Evolutionary conservation across 129 eudicot species (phyloP), one percentile per base, ranked within the genome.

Genomic region (Artemisia tridentata): DNA sequence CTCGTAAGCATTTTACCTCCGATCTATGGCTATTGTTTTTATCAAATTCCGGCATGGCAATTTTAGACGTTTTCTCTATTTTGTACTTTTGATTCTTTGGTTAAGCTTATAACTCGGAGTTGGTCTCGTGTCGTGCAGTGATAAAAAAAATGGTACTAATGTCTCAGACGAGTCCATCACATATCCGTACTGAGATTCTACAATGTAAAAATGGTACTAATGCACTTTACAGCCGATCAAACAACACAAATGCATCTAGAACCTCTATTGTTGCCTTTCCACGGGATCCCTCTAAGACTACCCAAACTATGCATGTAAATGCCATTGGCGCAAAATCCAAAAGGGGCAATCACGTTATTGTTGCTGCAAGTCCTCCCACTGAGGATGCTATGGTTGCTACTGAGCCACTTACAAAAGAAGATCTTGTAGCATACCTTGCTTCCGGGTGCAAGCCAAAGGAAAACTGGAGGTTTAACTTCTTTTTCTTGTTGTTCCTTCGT

Each of bases 381-480:
- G 99, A 90, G 48, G 99, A 95, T 74, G 84, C 88, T 45, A 83
- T 81, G 63, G 69, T 86, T 62, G 80, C 85, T 65, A 49, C 97
- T 11, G 97, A 95, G 75, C 99, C 99, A 12, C 84, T 90, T 60
- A 95, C 97, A 2, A 95, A 86, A 78, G 86, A 95, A 73, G 99
- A 90, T 84, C 96, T 95, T 57, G 89, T 95, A 13, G 86, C 63
- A 14, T 90, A 90, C 84, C 96, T 90, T 74, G 93, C 97, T 60
- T 95, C 97, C 63, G 99, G 99, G 17, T 95, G 99, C 93, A 95
- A 95, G 67, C 83, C 99, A 8, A 95, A 95, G 84, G 93, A 88
- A 67, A 84, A 95, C 50, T 90, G 99, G 99, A 95, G 99, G 99
- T 95, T 78, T 56, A 41, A 68, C 49, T 76, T 84, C 78, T 17